A percentile compares a stretch with the other conserved stretches of the same genome.
These are phyloP conservation scores for Geotrichum aggregatum DNA, from an alignment of 1,139 yeast genomes.

Conservation along the genomic window DNA sequence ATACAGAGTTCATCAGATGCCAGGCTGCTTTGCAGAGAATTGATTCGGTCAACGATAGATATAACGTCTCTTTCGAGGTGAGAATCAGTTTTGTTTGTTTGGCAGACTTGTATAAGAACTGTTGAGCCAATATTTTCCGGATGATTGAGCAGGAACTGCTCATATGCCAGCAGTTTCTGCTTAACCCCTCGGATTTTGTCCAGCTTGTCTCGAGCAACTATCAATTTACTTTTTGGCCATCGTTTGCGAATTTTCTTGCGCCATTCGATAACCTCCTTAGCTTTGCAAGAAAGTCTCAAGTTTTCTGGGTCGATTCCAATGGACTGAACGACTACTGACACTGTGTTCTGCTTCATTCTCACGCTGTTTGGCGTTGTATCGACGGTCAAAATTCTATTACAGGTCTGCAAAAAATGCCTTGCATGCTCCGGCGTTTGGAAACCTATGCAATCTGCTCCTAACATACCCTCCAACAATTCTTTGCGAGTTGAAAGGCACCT, in stretches of 20 bases:
- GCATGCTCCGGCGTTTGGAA: constrained; percentile 93
- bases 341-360: constrained; percentile 59
- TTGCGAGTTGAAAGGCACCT: constrained; percentile 87
- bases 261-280: constrained; percentile 65
- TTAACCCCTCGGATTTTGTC: constrained; percentile 85
- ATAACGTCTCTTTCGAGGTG: constrained; percentile 65
- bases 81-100: constrained; percentile 47
- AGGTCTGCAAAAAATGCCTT: constrained; percentile 87
- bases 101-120: constrained; percentile 78
- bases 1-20: constrained; percentile 64
- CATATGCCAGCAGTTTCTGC: constrained; percentile 84
- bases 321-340: constrained; percentile 68
- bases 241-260: constrained; percentile 65
- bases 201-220: constrained; percentile 83
- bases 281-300: constrained; percentile 46
- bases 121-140: constrained; percentile 68
- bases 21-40: constrained; percentile 69
- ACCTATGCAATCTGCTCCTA: constrained; percentile 83
- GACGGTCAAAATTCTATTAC: constrained; percentile 75
- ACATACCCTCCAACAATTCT: constrained; percentile 69
- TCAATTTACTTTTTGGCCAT: constrained; percentile 61
- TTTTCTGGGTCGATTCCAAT: constrained; percentile 81
- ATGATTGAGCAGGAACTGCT: constrained; percentile 61
- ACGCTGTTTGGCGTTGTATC: constrained; percentile 63
- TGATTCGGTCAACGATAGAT: constrained; percentile 78